Evolutionary conservation across 2,329 filamentous ascomycete species (phyloP), one percentile per base, ranked within the genome.

Genomic region (Chaetomiaceae sp.): DNA sequence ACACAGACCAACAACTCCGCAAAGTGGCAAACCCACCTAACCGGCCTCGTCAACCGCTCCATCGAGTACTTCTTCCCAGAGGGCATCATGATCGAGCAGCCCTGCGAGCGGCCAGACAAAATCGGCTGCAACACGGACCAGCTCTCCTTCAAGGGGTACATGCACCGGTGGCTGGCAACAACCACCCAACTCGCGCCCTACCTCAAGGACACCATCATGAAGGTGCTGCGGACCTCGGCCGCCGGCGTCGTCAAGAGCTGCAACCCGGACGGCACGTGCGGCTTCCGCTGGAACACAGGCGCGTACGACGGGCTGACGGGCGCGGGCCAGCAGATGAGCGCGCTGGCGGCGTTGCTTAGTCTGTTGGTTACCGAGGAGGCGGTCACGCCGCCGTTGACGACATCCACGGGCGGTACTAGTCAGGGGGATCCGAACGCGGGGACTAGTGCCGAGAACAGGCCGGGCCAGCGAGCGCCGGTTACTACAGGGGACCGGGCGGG

Each of bases 101-200:
- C 80, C n/a, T 88, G 85, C 69, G 85, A 88, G 65, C 68, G 66
- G 4, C 66, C 71, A 52, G 67, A 69, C 46, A 71, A n/a, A n/a
- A n/a, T n/a, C n/a, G n/a, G 62, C 0, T 89, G 85, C 66, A 78
- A 81, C 62, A 73, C 68, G 44, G 83, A 87, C 65, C 82, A 83
- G 73, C 77, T 75, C 59, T 81, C 79, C 8, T 86, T 84, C 75
- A 89, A 88, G 68, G 83, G 75, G 38, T 85, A 83, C 63, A 72
- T 86, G 25, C 72, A 81, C 21, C 79, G 82, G 48, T 85, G 82
- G 69, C 77, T 85, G 70, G 83, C 76, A 68, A 73, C 76, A 40
- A 74, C 80, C 3, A 72, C 78, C 30, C 63, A 75, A 44, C 72
- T 84, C 67, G 72, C 81, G 52, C 79, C 83, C 9, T 74, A 73